These are phyloP conservation scores for Sugiyamaella chiloensis DNA, from an alignment of 805 yeast species.

Conservation along the genomic window DNA sequence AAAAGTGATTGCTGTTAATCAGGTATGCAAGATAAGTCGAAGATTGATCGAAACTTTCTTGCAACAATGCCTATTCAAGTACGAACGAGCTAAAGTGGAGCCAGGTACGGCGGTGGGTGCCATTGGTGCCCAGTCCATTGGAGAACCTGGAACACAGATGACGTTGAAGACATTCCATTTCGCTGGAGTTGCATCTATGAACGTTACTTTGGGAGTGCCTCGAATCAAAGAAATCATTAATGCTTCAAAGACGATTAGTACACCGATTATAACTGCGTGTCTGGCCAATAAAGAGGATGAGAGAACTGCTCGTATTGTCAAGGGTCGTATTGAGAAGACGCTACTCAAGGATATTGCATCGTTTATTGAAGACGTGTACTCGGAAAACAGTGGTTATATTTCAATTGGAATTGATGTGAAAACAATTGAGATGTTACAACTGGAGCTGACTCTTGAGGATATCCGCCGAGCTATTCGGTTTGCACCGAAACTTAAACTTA, in stretches of 20 bases:
- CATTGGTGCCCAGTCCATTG: slow-evolving; percentile 98
- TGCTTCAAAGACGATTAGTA: slow-evolving; percentile 91
- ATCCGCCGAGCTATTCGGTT: slow-evolving; percentile 75
- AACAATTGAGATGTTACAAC: slow-evolving; percentile 84
- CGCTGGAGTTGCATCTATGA: slow-evolving; percentile 99
- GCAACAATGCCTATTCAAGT: slow-evolving; percentile 73
- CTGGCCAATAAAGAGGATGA: slow-evolving; percentile 91
- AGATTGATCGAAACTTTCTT: slow-evolving; percentile 62
- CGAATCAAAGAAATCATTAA: slow-evolving; percentile 98
- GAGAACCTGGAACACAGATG: slow-evolving; percentile 99
- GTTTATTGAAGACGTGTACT: slow-evolving; percentile 91
- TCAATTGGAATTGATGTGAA: slow-evolving; percentile 77
- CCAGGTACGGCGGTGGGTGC: slow-evolving; percentile 99
- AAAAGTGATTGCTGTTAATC: slow-evolving; percentile 30
- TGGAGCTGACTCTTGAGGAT: slow-evolving; percentile 82
- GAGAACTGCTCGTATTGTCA: slow-evolving; percentile 97
- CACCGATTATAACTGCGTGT: slow-evolving; percentile 94
- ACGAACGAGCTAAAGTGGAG: slow-evolving; percentile 86
- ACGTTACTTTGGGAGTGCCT: slow-evolving; percentile 97
- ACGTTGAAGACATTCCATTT: slow-evolving; percentile 95
- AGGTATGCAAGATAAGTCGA: slow-evolving; percentile 56
- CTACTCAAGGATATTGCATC: slow-evolving; percentile 78
- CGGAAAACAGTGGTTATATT: slow-evolving; percentile 69
- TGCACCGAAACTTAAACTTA: slow-evolving; percentile 88
- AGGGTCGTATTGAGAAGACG: slow-evolving; percentile 95